Evolutionary conservation across 805 yeast species (phyloP).

Genomic region (Kuraishia floccosa): DNA sequence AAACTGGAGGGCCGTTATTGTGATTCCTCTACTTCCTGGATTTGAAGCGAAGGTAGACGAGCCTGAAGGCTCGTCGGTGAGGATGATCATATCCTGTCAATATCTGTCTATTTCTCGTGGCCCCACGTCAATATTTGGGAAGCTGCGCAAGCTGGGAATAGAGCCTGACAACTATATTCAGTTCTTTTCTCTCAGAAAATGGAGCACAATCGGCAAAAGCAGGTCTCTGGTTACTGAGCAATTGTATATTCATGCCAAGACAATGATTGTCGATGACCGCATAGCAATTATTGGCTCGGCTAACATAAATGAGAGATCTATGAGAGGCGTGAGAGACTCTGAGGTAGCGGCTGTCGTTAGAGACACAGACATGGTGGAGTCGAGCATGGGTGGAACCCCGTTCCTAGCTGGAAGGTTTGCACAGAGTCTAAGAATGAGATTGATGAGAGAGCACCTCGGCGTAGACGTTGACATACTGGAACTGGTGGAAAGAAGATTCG

Average conservation of each 20-base stretch:
- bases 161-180: conserved; percentile 87
- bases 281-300: conserved; percentile 95
- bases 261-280: conserved; percentile 86
- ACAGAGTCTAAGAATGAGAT: conserved; percentile 74
- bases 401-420: conserved; percentile 82
- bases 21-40: conserved; percentile 97
- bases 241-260: conserved; percentile 86
- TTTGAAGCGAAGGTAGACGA: conserved; percentile 88
- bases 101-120: conserved; percentile 91
- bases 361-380: conserved; percentile 63
- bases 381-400: conserved; percentile 71
- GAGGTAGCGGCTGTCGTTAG: conserved; percentile 87
- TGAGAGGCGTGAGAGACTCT: conserved; percentile 89
- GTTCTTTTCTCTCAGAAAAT: conserved; percentile 83
- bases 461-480: conserved; percentile 84
- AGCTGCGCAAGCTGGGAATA: conserved; percentile 68
- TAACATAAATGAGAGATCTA: conserved; percentile 91
- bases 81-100: conserved; percentile 95
- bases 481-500: conserved; percentile 63
- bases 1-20: conserved; percentile 81
- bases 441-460: conserved; percentile 96
- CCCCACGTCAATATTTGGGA: conserved; percentile 73
- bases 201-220: conserved; percentile 85
- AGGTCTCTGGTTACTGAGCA: conserved; percentile 78
- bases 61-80: conserved; percentile 88